phyloP scores from a whole-genome alignment of 2,329 filamentous ascomycete genomes.

The Alternaria panax region DNA sequence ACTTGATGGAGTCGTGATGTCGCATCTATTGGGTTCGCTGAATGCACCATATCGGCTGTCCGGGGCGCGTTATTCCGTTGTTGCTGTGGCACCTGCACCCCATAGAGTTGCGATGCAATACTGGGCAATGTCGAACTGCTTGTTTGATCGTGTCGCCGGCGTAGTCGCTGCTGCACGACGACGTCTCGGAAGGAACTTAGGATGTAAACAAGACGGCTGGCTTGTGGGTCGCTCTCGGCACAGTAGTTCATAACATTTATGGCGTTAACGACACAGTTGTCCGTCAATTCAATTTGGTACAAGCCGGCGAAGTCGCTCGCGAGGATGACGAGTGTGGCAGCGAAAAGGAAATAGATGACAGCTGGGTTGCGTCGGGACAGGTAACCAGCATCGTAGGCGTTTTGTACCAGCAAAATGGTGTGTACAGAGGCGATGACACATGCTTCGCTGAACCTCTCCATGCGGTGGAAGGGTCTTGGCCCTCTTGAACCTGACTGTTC shows the following conservation, averaged over 20 bases:
- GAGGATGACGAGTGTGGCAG: conserved; percentile 50
- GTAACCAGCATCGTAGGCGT: conserved; percentile 52
- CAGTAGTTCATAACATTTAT: conserved; percentile 53
- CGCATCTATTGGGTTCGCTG: conserved; percentile 23
- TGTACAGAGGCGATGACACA: conserved; percentile 53
- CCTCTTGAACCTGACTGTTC: conserved; percentile 36
- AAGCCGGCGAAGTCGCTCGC: conserved; percentile 52
- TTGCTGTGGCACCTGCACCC: conserved; percentile 25
- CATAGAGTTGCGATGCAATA: conserved; percentile 46
- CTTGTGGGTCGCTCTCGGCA: conserved; percentile 51
- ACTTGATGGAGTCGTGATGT: conserved; percentile 42
- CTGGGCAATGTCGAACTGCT: conserved; percentile 39
- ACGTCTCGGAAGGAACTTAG: conserved; percentile 50
- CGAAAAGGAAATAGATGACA: conserved; percentile 54
- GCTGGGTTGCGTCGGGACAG: conserved; percentile 51
- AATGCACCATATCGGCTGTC: conserved; percentile 7
- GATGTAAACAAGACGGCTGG: conserved; percentile 49
- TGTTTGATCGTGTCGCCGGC: conserved; percentile 34
- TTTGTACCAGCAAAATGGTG: conserved; percentile 51
- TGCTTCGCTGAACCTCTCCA: conserved; percentile 59
- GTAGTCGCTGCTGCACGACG: conserved; percentile 40
- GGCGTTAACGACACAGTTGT: conserved; percentile 49
- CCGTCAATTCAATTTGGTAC: conserved; percentile 43
- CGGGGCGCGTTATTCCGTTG: conserved; percentile 12
- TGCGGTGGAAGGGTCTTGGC: conserved; percentile 43